Evolutionary conservation across 805 yeast genomes (phyloP).

Genomic region (Clavispora carvajalis): DNA sequence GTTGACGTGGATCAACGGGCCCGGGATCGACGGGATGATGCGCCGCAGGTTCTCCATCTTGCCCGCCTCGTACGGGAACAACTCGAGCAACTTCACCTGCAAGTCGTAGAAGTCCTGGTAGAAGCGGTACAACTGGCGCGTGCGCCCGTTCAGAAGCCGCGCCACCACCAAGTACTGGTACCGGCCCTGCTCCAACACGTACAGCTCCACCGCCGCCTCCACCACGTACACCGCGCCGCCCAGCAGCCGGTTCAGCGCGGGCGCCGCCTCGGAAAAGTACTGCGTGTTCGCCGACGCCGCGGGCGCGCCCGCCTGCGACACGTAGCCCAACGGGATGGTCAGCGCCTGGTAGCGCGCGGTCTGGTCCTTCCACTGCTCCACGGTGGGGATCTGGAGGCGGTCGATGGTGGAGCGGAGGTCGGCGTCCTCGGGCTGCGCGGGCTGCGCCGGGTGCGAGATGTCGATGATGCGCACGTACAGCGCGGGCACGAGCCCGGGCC

Average conservation of each 20-base stretch:
- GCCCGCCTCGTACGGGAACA: constrained; percentile 91
- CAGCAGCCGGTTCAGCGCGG: constrained; percentile 25
- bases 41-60: constrained; percentile 71
- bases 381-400: constrained; percentile 75
- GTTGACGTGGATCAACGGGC: constrained; percentile 88
- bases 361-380: constrained; percentile 90
- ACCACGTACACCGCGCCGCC: constrained; percentile 35
- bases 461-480: constrained; percentile 84
- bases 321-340: constrained; percentile 64
- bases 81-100: constrained; percentile 75
- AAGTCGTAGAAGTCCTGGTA: constrained; percentile 95
- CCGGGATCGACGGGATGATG: constrained; percentile 90
- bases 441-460: constrained; percentile 38
- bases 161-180: constrained; percentile 82
- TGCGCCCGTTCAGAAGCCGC: constrained; percentile 59
- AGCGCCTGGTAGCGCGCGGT: constrained; percentile 92
- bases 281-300: constrained; percentile 33
- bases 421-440: constrained; percentile 39
- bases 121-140: constrained; percentile 72
- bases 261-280: constrained; percentile 26
- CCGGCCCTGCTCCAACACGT: constrained; percentile 75
- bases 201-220: constrained; percentile 75
- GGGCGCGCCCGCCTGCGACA: constrained; percentile 25
- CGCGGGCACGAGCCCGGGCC: constrained; percentile 95
- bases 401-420: constrained; percentile 49